Base-by-base conservation (phyloP, 1,284 basidiomycete genomes). In the Neotropicomus parvogracilis region DNA sequence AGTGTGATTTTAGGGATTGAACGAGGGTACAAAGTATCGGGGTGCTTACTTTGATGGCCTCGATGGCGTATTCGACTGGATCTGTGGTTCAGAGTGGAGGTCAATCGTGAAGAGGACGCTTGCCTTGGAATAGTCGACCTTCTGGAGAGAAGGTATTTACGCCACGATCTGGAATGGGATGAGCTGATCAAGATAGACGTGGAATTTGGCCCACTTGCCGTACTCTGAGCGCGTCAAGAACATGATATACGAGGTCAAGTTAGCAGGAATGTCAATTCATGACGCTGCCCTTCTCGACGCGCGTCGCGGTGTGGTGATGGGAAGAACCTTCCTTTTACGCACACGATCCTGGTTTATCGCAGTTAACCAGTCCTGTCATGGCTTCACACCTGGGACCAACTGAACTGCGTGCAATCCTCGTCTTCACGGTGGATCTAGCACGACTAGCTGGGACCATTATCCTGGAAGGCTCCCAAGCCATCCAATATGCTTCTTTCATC, bases 91-190 rank as follows among this genome's bases (percentile, higher is more conserved):
- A 49, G 42, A 38, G 31, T 17, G 42, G 44, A 34, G 40, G 45
- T 21, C 9, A 50, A 55, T 50, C 24, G 11, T n/a, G 40, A 16
- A 12, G 26, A 4, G 7, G 27, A 38, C 14, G 55, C 69, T 20
- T 56, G 88, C 91, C 90, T 81, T 94, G 91, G 73, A 93, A 94
- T 52, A 94, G 71, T 68, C 91, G 89, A 43, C 91, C 95, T 72
- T 99, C 95, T 6, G 97, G 97, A 26, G 95, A 98, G 78, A 98
- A 98, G 59, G 95, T 98, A 77, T 97, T 97, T 54, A 97, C 95
- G 76, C 95, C 95, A 62, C 95, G 88, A 74, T 97, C 94, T 93
- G 54, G 10, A 40, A 14, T 19, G 44, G 9, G 32, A 29, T 52
- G n/a, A 46, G 21, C 14, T n/a, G n/a, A 44, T 16, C 3, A 12